These are phyloP conservation scores for Trichomonascaceae sp. DNA, from an alignment of 1,139 yeast species.

Conservation along the genomic window DNA sequence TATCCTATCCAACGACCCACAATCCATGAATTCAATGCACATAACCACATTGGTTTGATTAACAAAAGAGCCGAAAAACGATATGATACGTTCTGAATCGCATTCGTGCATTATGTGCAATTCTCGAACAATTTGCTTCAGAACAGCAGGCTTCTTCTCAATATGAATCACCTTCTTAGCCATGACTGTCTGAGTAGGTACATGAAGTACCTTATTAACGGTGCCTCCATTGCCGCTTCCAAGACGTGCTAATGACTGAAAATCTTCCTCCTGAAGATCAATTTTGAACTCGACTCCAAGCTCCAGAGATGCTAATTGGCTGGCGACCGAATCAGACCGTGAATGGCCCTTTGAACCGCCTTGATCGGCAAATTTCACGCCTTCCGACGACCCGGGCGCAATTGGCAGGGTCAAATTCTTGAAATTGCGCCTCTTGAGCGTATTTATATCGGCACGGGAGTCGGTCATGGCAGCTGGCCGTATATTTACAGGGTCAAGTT, in stretches of 20 bases:
- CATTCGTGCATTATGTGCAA: slow-evolving; percentile 88
- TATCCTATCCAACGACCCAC: slow-evolving; percentile 85
- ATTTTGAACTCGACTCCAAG: slow-evolving; percentile 45
- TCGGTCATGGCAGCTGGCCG: neutral
- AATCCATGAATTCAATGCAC: slow-evolving; percentile 94
- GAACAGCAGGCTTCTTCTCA: slow-evolving; percentile 74
- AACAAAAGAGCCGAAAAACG: slow-evolving; percentile 83
- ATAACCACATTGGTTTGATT: slow-evolving; percentile 62
- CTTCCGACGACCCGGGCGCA: slow-evolving; percentile 15
- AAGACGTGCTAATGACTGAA: slow-evolving; percentile 65
- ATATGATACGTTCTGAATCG: slow-evolving; percentile 70
- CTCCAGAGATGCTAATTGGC: slow-evolving; percentile 33
- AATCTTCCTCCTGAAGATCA: slow-evolving; percentile 58
- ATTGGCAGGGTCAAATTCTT: slow-evolving; percentile 56
- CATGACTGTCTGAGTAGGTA: slow-evolving; percentile 83
- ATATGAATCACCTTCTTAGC: slow-evolving; percentile 86
- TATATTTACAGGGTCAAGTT: too few species aligned
- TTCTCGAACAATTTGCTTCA: slow-evolving; percentile 83
- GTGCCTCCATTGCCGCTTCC: slow-evolving; percentile 96
- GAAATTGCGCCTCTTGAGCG: slow-evolving; percentile 66
- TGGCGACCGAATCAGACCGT: slow-evolving; percentile 20
- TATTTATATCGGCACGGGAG: slow-evolving; percentile 39
- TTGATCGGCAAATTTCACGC: neutral
- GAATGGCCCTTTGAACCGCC: slow-evolving; percentile 16
- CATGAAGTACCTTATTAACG: slow-evolving; percentile 80